A percentile compares a stretch with the other conserved stretches of the same genome.
phyloP scores from a whole-genome alignment of 2,329 filamentous ascomycete genomes.

The Epichloe gansuensis region DNA sequence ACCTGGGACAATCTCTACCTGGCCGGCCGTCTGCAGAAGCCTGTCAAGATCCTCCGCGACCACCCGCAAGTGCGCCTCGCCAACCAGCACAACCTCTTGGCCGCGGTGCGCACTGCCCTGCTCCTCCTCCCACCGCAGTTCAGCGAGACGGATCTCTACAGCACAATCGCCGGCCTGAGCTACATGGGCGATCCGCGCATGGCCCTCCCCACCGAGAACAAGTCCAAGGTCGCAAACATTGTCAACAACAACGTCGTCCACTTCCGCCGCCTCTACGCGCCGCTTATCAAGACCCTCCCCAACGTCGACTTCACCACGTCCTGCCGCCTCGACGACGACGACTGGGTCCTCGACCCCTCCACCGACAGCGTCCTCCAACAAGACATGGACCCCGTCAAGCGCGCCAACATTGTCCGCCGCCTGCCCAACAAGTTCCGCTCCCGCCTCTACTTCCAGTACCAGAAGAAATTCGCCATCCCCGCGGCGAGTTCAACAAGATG shows the following conservation, averaged over 20 bases:
- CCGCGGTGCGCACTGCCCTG: constrained; percentile 79
- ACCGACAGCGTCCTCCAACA: constrained; percentile 62
- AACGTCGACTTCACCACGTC: constrained; percentile 68
- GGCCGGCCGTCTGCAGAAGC: constrained; percentile 92
- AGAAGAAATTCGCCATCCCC: constrained; percentile 76
- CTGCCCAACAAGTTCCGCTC: constrained; percentile 77
- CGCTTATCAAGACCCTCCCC: constrained; percentile 77
- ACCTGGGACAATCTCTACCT: constrained; percentile 93
- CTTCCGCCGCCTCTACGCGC: constrained; percentile 83
- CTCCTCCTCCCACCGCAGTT: constrained; percentile 76
- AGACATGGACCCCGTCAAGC: constrained; percentile 83
- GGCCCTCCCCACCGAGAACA: constrained; percentile 80
- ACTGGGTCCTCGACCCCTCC: constrained; percentile 30
- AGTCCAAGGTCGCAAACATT: constrained; percentile 86
- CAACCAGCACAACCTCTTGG: constrained; percentile 91
- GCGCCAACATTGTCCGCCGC: constrained; percentile 92
- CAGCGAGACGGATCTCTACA: constrained; percentile 78
- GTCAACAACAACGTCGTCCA: constrained; percentile 83
- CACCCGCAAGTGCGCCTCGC: constrained; percentile 84
- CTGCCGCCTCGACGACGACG: constrained; percentile 24
- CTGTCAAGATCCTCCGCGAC: constrained; percentile 93
- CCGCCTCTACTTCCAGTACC: constrained; percentile 89
- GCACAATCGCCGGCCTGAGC: constrained; percentile 80
- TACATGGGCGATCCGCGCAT: constrained; percentile 97
- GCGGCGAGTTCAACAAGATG: constrained; percentile 73